Evolutionary conservation across 2,329 filamentous ascomycete genomes (phyloP).

Genomic region (Annulohypoxylon truncatum): DNA sequence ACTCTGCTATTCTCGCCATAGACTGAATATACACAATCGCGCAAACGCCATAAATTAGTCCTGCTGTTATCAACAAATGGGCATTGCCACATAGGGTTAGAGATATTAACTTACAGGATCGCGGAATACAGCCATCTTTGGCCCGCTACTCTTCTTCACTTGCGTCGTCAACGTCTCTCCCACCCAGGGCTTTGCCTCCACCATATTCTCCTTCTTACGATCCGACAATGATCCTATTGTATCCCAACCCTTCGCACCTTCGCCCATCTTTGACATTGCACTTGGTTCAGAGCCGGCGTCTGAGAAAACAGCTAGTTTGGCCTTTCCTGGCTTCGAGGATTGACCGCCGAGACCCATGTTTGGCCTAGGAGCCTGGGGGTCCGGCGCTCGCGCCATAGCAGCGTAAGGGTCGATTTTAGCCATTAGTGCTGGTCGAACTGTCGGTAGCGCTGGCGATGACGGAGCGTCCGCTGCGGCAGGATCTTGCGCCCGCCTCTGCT

Average conservation of each 20-base stretch:
- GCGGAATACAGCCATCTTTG: slow-evolving; percentile 94
- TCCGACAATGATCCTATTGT: slow-evolving; percentile 88
- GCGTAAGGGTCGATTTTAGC: slow-evolving; percentile 88
- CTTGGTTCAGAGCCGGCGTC: slow-evolving; percentile 74
- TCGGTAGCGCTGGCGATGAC: slow-evolving; percentile 86
- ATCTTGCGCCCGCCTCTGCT: slow-evolving; percentile 77
- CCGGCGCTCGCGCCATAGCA: slow-evolving; percentile 61
- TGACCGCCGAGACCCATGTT: slow-evolving; percentile 60
- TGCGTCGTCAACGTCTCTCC: slow-evolving; percentile 91
- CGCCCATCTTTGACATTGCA: slow-evolving; percentile 63
- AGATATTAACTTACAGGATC: slow-evolving; percentile 82
- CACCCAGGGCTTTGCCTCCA: slow-evolving; percentile 89
- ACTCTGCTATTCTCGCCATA: slow-evolving; percentile 69
- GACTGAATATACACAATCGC: slow-evolving; percentile 64
- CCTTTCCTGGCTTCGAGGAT: slow-evolving; percentile 73
- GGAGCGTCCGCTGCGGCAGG: slow-evolving; percentile 74
- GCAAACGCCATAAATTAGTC: slow-evolving; percentile 80
- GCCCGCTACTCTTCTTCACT: slow-evolving; percentile 78
- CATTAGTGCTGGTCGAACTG: slow-evolving; percentile 82
- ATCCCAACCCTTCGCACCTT: slow-evolving; percentile 83
- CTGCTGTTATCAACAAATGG: slow-evolving; percentile 89
- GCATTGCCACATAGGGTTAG: slow-evolving; percentile 54
- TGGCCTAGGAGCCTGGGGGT: slow-evolving; percentile 74
- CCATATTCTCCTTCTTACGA: slow-evolving; percentile 91
- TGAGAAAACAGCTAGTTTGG: slow-evolving; percentile 92